Conservation (phyloP, 2,329 filamentous ascomycete genomes). For the Ilyonectria robusta region DNA sequence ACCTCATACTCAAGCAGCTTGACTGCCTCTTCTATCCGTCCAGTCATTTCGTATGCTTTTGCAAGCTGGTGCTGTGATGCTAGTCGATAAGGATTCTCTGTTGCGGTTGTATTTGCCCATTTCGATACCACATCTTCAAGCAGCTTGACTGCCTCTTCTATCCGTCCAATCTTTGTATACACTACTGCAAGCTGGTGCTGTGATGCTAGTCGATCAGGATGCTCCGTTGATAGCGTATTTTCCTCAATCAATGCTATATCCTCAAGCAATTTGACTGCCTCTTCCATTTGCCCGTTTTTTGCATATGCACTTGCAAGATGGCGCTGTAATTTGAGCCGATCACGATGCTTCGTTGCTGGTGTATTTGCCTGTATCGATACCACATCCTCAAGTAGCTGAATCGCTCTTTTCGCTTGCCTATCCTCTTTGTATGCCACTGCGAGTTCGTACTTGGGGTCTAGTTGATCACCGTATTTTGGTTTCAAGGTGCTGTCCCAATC, state of each 20-base stretch:
- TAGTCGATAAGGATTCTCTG: background rate
- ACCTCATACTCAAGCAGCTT: background rate
- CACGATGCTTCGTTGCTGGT: background rate
- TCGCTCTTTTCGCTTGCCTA: background rate
- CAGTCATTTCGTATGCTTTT: background rate
- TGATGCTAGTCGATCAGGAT: background rate
- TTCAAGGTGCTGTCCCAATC: background rate
- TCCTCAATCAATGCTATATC: background rate
- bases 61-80: background rate
- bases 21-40: slow-evolving; percentile 2
- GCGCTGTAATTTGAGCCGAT: background rate
- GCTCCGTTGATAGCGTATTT: background rate
- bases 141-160: background rate
- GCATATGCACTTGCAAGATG: background rate
- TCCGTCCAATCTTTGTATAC: background rate
- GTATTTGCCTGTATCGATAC: background rate
- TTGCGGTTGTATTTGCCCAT: background rate
- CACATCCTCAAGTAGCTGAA: slow-evolving; percentile 17
- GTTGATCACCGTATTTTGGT: rapidly evolving
- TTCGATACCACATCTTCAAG: no score
- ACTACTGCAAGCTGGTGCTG: slow-evolving; percentile 6
- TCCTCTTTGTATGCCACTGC: background rate
- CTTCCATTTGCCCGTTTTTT: background rate
- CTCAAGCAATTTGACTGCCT: background rate
- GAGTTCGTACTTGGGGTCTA: background rate